phyloP scores from a whole-genome alignment of 768 basidiomycete genomes.

The Hysterangium stoloniferum region DNA sequence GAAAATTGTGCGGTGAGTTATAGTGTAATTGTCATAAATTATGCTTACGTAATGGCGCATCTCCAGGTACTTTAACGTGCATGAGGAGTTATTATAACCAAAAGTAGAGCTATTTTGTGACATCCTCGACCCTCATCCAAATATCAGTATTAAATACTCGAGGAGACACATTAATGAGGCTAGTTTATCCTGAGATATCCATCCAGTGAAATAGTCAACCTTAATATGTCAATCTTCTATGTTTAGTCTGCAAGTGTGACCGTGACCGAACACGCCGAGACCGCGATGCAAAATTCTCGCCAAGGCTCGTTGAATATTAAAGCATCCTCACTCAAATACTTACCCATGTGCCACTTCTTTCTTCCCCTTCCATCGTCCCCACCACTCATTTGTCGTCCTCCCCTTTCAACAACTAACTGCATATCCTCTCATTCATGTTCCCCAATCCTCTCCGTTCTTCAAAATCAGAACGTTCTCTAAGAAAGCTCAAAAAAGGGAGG shows the following conservation, averaged over 20 bases:
- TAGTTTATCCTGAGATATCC: no score
- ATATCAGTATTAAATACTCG: no score
- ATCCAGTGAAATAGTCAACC: no score
- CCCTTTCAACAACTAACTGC: background rate
- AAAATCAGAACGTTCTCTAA: background rate
- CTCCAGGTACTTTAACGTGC: slow-evolving; percentile 43
- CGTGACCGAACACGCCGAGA: background rate
- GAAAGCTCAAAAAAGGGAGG: background rate
- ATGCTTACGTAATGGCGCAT: background rate
- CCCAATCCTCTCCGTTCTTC: background rate
- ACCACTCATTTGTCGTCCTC: background rate
- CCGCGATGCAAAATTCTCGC: background rate
- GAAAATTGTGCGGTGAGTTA: slow-evolving; percentile 52
- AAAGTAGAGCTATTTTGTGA: no score
- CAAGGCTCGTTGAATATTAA: background rate
- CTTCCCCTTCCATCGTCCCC: background rate
- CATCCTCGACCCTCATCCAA: no score
- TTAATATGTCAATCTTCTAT: no score
- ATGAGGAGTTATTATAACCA: slow-evolving; percentile 38
- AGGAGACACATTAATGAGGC: no score
- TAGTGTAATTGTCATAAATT: background rate
- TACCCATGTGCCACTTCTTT: background rate
- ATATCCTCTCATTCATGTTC: background rate
- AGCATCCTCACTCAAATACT: no score
- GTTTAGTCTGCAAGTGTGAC: no score